These are phyloP conservation scores for Geosmithia flava DNA, from an alignment of 2,329 filamentous ascomycete genomes.

Conservation along the genomic window DNA sequence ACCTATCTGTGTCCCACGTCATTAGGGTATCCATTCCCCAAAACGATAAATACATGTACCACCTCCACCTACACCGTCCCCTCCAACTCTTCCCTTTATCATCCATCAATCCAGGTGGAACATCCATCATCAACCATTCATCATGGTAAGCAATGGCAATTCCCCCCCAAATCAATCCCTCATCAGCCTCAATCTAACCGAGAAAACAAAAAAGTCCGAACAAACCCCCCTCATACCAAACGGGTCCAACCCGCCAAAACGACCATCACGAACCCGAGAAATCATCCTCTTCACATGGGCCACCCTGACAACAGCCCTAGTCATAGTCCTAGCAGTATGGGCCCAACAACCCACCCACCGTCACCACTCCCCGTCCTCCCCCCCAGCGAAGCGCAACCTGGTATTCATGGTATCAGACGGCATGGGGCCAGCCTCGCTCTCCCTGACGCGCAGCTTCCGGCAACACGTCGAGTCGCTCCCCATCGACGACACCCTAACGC, in stretches of 20 bases:
- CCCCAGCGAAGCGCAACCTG: constrained; percentile 67
- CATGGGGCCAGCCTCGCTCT: constrained; percentile 89
- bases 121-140: neutral
- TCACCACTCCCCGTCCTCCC: constrained; percentile 11
- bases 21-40: no score
- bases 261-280: constrained; percentile 47
- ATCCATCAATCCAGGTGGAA: neutral
- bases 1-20: no score
- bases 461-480: constrained; percentile 67
- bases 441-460: constrained; percentile 74
- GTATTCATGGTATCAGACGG: constrained; percentile 99
- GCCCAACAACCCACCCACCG: constrained; percentile 55
- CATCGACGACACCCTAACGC: constrained; percentile 58
- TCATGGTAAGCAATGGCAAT: neutral
- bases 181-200: no score
- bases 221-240: constrained; percentile 28
- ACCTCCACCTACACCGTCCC: no score
- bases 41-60: no score
- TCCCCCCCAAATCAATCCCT: no score
- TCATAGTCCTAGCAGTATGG: constrained; percentile 70
- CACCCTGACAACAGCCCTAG: constrained; percentile 61
- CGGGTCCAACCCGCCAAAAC: constrained; percentile 14
- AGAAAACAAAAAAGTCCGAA: constrained; percentile 14
- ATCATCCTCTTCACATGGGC: constrained; percentile 73
- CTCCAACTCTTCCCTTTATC: neutral